Conservation (phyloP, 129 eudicot genomes). For the Escallonia rubra region DNA sequence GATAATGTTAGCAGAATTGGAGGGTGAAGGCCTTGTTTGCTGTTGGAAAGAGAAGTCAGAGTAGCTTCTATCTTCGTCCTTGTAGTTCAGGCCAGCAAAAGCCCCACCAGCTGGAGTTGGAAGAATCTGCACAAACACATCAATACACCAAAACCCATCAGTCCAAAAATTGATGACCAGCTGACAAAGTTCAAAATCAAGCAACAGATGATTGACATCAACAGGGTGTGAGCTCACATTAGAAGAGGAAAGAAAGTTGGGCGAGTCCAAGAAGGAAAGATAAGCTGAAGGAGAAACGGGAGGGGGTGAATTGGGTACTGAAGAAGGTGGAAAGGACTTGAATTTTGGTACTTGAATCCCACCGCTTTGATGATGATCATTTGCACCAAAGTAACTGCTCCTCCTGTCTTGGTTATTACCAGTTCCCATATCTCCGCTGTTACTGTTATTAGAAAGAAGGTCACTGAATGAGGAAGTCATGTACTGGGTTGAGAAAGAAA, state of each 20-base stretch:
- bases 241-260: conserved; percentile 50
- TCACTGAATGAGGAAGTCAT: conserved; percentile 55
- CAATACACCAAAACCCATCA: conserved; percentile 14
- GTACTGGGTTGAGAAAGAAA: conserved; percentile 43
- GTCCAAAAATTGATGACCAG: background rate
- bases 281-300: conserved; percentile 69
- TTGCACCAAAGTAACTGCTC: background rate
- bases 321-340: conserved; percentile 42
- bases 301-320: conserved; percentile 30
- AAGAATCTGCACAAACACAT: conserved; percentile 41
- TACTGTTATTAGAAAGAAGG: conserved; percentile 38
- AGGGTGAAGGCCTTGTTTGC: conserved; percentile 43
- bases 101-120: conserved; percentile 77
- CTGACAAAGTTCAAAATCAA: too few species aligned
- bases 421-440: too few species aligned
- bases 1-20: conserved; percentile 31
- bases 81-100: conserved; percentile 34
- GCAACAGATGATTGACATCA: too few species aligned
- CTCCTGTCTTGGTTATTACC: conserved; percentile 18
- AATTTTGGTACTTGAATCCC: conserved; percentile 47
- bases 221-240: conserved; percentile 34
- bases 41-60: conserved; percentile 63
- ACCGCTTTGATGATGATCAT: conserved; percentile 1
- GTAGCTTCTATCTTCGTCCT: conserved; percentile 39
- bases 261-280: conserved; percentile 79